These are phyloP conservation scores for Hemisphaericaspora lyxosophila DNA, from an alignment of 1,139 yeast species.

Conservation along the genomic window DNA sequence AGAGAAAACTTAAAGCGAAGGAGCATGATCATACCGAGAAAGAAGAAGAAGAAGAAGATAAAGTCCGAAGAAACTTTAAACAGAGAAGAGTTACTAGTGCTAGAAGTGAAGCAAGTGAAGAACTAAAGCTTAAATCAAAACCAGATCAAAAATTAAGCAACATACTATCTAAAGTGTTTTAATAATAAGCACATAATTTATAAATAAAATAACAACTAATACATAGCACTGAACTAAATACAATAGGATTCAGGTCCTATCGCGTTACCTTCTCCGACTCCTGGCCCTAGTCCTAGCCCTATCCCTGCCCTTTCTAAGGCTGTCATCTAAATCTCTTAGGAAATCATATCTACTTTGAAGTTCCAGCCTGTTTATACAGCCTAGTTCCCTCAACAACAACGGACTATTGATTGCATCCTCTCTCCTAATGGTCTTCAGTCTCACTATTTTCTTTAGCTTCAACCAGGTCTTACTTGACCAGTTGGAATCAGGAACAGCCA, in stretches of 20 bases:
- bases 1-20: conserved; percentile 36
- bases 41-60: conserved; percentile 25
- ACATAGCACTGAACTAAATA: background rate
- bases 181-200: conserved; percentile 6
- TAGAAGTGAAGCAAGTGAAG: conserved; percentile 60
- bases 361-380: conserved; percentile 20
- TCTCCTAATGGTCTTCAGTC: conserved; percentile 17
- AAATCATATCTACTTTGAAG: conserved; percentile 26
- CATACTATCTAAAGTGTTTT: conserved; percentile 43
- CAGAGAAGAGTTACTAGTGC: conserved; percentile 65
- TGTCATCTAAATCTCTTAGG: conserved; percentile 13
- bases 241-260: background rate
- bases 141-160: conserved; percentile 44
- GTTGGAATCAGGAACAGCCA: background rate
- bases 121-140: conserved; percentile 45
- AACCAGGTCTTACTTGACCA: conserved; percentile 29
- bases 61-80: conserved; percentile 54
- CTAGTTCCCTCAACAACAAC: conserved; percentile 20
- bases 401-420: conserved; percentile 26
- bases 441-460: conserved; percentile 22
- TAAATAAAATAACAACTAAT: conserved; percentile 3
- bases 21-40: too few relatives aligned
- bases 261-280: too few relatives aligned
- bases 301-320: too few relatives aligned
- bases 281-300: too few relatives aligned